Conservation (phyloP, 129 eudicot genomes). For the Chrysanthemum lavandulifolium region DNA sequence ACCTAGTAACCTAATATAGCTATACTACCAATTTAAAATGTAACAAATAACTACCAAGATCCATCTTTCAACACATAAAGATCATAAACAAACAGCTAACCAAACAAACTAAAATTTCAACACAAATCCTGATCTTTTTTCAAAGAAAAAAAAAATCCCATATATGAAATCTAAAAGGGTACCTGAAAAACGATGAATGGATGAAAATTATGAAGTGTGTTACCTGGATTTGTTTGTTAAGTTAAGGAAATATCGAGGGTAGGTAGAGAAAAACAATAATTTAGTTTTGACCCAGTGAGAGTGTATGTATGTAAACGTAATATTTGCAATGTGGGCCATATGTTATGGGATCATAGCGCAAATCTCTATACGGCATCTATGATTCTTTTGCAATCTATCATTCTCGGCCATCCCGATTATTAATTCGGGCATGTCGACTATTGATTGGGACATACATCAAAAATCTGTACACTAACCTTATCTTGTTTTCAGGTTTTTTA, state of each 20-base stretch:
- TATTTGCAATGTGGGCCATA: not conserved
- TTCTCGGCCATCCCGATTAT: not conserved
- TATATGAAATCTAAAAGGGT: not conserved
- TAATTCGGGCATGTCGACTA: not conserved
- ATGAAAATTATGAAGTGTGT: constrained; percentile 3
- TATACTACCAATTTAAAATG: not conserved
- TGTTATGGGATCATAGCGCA: constrained; percentile 10
- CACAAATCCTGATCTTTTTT: not conserved
- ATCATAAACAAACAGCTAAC: constrained; percentile 8
- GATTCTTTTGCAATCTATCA: no score
- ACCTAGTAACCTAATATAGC: no score
- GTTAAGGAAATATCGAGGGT: constrained; percentile 17
- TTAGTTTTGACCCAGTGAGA: not conserved
- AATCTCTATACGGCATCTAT: constrained; percentile 16
- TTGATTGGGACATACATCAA: no score
- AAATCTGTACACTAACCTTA: no score
- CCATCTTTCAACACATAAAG: constrained; percentile 12
- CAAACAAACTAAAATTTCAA: not conserved
- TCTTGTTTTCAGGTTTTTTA: no score
- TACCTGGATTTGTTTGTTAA: constrained; percentile 6
- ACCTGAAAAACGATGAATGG: constrained; percentile 24
- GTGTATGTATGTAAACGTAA: not conserved
- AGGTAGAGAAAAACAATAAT: constrained; percentile 11
- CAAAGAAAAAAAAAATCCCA: not conserved
- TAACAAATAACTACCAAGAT: constrained; percentile 11